Evolutionary conservation across 2,329 filamentous ascomycete species (phyloP).

Genomic region (Penicillium polonicum): DNA sequence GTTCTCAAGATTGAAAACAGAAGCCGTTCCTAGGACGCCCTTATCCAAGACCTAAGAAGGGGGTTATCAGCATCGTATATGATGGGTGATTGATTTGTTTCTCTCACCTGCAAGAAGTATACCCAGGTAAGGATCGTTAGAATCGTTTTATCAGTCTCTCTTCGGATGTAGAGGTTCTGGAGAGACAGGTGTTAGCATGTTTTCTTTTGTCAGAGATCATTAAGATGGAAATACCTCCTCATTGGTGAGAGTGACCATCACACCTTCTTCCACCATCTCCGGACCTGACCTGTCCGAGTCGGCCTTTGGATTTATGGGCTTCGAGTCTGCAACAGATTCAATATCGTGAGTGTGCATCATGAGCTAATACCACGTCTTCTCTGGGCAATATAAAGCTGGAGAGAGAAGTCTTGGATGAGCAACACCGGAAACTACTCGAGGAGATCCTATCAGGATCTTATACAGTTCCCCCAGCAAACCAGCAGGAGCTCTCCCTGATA

Average conservation of each 20-base stretch:
- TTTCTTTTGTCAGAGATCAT: background rate
- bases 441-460: background rate
- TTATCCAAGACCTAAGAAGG: background rate
- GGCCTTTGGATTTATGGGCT: background rate
- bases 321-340: background rate
- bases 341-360: background rate
- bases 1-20: background rate
- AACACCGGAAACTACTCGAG: background rate
- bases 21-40: background rate
- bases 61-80: background rate
- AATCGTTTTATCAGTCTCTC: background rate
- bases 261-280: background rate
- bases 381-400: background rate
- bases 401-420: background rate
- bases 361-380: background rate
- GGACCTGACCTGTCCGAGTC: background rate
- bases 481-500: background rate
- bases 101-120: background rate
- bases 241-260: background rate
- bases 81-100: background rate
- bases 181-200: background rate
- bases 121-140: background rate
- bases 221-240: background rate
- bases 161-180: background rate
- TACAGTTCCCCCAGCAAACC: too few relatives aligned